Conservation (phyloP, 2,329 filamentous ascomycete species). For the Ampelomyces quisqualis region DNA sequence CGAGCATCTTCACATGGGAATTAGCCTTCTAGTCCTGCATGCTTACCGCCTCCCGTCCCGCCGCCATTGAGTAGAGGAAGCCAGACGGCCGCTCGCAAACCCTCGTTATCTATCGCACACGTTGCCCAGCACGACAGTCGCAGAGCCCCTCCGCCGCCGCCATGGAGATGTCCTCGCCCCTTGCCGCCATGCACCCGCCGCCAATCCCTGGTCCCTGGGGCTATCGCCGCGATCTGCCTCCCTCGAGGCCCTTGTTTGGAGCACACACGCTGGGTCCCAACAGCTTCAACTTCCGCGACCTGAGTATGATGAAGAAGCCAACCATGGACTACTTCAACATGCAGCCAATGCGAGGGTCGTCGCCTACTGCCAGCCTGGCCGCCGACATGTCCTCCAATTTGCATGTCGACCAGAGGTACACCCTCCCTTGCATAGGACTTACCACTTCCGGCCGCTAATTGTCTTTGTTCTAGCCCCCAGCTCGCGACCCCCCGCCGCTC, state of each 20-base stretch:
- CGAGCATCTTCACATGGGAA: conserved; percentile 45
- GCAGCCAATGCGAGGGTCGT: conserved; percentile 78
- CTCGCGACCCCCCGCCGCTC: conserved; percentile 80
- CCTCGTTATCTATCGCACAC: conserved; percentile 24
- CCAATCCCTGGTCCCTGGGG: conserved; percentile 66
- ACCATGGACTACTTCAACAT: conserved; percentile 78
- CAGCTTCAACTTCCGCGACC: conserved; percentile 73
- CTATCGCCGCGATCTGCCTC: conserved; percentile 56
- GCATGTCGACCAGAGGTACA: conserved; percentile 88
- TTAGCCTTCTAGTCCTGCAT: conserved; percentile 44
- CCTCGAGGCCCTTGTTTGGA: conserved; percentile 56
- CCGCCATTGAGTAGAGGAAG: conserved; percentile 21
- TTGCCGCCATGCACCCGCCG: conserved; percentile 85
- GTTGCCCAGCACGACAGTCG: conserved; percentile 61
- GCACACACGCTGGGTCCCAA: conserved; percentile 60
- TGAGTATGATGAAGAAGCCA: conserved; percentile 70
- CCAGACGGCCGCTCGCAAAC: conserved; percentile 20
- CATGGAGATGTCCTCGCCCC: conserved; percentile 92
- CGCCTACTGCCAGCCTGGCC: conserved; percentile 84
- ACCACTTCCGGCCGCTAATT: conserved; percentile 40
- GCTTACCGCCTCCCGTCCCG: conserved; percentile 33
- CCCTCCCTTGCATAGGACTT: conserved; percentile 29
- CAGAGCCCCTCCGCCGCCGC: conserved; percentile 10
- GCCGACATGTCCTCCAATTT: conserved; percentile 97
- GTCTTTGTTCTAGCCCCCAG: conserved; percentile 64